Percentiles rank a stretch among this genome's conserved stretches.
phyloP scores from a whole-genome alignment of 148 eudicot genomes.

The Oxyria digyna region DNA sequence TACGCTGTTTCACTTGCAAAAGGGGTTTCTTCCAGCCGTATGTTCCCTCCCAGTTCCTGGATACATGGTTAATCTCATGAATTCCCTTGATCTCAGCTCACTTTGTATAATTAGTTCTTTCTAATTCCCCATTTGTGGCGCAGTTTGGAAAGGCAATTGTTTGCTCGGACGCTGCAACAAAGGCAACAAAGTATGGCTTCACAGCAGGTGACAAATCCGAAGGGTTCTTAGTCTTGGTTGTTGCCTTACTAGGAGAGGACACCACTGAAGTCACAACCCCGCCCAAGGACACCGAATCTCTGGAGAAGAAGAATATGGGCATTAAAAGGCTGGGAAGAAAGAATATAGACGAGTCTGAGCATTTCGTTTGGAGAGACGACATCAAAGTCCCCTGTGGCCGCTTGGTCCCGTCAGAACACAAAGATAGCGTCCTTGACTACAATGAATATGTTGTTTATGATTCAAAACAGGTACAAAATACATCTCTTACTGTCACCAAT shows the following conservation, averaged over 20 bases:
- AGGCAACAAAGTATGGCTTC: conserved; percentile 74
- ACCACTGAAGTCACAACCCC: conserved; percentile 72
- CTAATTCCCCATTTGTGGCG: no score
- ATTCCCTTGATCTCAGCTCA: no score
- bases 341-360: no score
- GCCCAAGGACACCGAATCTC: conserved; percentile 50
- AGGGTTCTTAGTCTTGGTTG: no score
- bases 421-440: conserved; percentile 64
- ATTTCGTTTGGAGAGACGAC: conserved; percentile 69
- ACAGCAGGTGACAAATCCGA: conserved; percentile 59
- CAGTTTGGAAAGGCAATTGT: conserved; percentile 80
- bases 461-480: conserved; percentile 46
- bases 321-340: conserved; percentile 59
- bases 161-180: conserved; percentile 80
- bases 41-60: no score
- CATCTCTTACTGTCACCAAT: not conserved
- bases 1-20: no score
- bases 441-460: no score
- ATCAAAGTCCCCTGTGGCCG: conserved; percentile 73
- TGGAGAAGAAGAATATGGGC: conserved; percentile 49
- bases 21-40: no score
- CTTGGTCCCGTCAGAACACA: conserved; percentile 45
- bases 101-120: no score
- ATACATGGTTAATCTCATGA: no score
- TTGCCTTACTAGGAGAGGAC: no score